Base-by-base conservation (phyloP, 2,329 filamentous ascomycete genomes). In the Phyllachora maydis region DNA sequence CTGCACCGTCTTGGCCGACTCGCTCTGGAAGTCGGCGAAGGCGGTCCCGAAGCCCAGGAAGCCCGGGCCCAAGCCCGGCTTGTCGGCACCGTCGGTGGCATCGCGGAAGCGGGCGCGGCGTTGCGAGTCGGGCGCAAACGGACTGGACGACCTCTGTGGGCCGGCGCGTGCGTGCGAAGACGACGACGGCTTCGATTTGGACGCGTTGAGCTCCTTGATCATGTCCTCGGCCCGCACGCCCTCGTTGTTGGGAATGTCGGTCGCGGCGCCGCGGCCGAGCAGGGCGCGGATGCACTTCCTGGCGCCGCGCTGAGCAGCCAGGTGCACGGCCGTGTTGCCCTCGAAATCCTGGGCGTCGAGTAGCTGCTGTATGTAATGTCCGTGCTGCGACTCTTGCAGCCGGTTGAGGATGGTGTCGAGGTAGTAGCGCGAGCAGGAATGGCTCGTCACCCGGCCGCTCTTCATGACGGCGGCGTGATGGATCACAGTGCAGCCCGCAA, bases 381-480 rank as follows among this genome's bases (percentile, higher is more conserved):
- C 72, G 4, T 79, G 68, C 34, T 77, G 67, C 1, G 70, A 67
- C 38, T 90, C 79, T 30, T 72, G 67, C 29, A 98, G 65, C 43
- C 75, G 82, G 46, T 90, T 85, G 26, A 95, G 59, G 30, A 95
- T 72, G 32, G 75, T 75, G 45, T 95, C 85, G 16, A 92, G 65
- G 47, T 98, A 98, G 45, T 95, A 95, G 16, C 81, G 66, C 16
- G 83, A 82, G 39, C 78, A 90, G 12, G 77, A 73, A 41, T 83
- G 82, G 46, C 85, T 92, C 30, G 76, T 77, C 4, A 64, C 52
- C 23, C 81, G 74, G 24, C 75, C 78, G 35, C 72, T 71, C 27
- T 85, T 91, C 37, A 85, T 85, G 25, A 77, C 74, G 11, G 83
- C 79, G 20, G 91, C 83, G 43, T 95, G 85, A 41, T 95, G 88